Evolutionary conservation across 306 rosid species (phyloP), one percentile per base, ranked within the genome.

Genomic region (Begonia masoniana): DNA sequence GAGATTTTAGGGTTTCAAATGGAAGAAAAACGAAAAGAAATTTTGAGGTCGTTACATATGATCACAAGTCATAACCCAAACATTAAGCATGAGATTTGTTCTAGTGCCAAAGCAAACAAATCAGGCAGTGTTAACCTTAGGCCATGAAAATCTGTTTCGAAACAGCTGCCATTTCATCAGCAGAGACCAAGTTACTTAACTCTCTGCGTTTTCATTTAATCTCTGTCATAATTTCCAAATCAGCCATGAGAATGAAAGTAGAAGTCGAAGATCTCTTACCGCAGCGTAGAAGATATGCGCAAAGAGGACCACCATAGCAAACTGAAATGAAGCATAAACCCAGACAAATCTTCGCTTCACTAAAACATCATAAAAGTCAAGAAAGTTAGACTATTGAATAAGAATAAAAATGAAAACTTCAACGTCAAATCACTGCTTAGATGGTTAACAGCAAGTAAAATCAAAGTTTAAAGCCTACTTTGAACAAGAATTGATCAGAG

Each of bases 261-360:
- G 63, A 48, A 15, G 47, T 17, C 53, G 35, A 35, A 42, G 47
- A 67, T 36, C 43, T 54, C 78, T 77, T 79, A 91, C 99, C 99
- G 83, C 17, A 17, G 86, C 52, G 78, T 91, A 86, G 74, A 91
- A 91, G 68, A 91, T 63, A 51, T 91, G 99, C 2, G 93, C 85
- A 58, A 83, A 91, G 62, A 86, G 57, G 59, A 86, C 94, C 80
- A 91, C 94, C 81, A 86, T 66, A 43, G 73, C 72, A 61, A 83
- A 86, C 48, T 91, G 99, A 56, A 61, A 58, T 13, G 88, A 73
- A 19, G 99, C 94, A 55, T 86, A 91, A 26, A 83, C 68, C 99
- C 99, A 91, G 65, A 74, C 67, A 66, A 71, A 91, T 79, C 71
- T 79, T 78, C 78, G 73, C 58, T 69, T 71, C 83, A 86, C 99